phyloP scores from a whole-genome alignment of 176 grass and related monocot genomes.

The Oryza glaberrima region DNA sequence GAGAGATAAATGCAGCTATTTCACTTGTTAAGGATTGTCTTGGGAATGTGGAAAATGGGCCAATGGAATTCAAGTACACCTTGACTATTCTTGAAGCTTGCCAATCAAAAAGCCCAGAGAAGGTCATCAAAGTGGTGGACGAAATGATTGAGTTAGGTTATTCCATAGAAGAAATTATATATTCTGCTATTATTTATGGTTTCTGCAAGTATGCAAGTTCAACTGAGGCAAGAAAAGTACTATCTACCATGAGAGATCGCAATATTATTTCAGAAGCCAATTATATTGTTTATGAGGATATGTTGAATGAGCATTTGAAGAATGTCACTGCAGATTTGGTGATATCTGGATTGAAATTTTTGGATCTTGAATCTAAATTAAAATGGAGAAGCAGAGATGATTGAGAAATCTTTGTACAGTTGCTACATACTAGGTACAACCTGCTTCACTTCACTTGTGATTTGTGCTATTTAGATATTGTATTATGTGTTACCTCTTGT shows the following conservation, averaged over 20 bases:
- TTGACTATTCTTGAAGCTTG: constrained; percentile 81
- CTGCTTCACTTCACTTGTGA: constrained; percentile 7
- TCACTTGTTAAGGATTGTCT: constrained; percentile 81
- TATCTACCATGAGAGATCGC: constrained; percentile 66
- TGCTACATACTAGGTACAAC: constrained; percentile 37
- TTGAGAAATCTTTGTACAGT: constrained; percentile 41
- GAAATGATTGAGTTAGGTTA: constrained; percentile 85
- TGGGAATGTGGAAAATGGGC: constrained; percentile 81
- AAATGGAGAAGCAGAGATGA: constrained; percentile 61
- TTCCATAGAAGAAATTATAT: constrained; percentile 69
- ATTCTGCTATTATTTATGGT: constrained; percentile 84
- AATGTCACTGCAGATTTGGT: constrained; percentile 81
- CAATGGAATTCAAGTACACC: constrained; percentile 94
- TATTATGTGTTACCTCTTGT: constrained; percentile 7
- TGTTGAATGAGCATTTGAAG: constrained; percentile 86
- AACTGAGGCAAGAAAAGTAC: constrained; percentile 73
- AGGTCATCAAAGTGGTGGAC: constrained; percentile 68
- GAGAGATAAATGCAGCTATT: constrained; percentile 71
- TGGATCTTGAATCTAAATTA: constrained; percentile 76
- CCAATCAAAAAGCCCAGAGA: constrained; percentile 67
- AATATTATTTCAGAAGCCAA: constrained; percentile 68
- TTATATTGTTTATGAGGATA: constrained; percentile 86
- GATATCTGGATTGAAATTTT: constrained; percentile 90
- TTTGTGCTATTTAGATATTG: constrained; percentile 4
- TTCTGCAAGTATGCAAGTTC: constrained; percentile 97